These are phyloP conservation scores for Carpinus viminea DNA, from an alignment of 306 rosid species.

Conservation along the genomic window DNA sequence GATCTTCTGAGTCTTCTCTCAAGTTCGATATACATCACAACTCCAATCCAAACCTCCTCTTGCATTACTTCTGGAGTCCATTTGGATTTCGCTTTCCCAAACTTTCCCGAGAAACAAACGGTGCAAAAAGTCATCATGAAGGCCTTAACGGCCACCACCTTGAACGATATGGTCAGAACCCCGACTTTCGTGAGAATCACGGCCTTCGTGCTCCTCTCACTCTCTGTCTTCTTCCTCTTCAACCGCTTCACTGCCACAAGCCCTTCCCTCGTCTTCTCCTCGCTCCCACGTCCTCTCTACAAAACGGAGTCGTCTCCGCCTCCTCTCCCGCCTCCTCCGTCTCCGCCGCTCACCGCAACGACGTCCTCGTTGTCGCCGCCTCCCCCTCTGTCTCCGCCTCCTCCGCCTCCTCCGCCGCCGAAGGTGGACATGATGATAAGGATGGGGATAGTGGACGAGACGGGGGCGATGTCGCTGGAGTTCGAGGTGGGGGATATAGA, in stretches of 20 bases:
- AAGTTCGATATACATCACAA: too few relatives aligned
- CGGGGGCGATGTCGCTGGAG: slow-evolving; percentile 75
- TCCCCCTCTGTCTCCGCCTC: neutral
- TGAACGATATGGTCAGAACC: slow-evolving; percentile 41
- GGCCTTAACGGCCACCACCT: slow-evolving; percentile 4
- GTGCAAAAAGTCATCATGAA: slow-evolving; percentile 27
- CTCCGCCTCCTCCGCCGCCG: slow-evolving; percentile 39
- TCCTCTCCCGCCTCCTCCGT: slow-evolving; percentile 5
- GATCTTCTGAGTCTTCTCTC: neutral
- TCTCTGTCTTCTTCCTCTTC: slow-evolving; percentile 50
- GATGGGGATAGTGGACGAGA: slow-evolving; percentile 67
- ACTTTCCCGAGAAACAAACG: slow-evolving; percentile 5
- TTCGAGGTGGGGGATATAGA: slow-evolving; percentile 68
- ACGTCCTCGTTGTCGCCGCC: neutral
- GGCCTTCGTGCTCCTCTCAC: slow-evolving; percentile 45
- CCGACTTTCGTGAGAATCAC: slow-evolving; percentile 51
- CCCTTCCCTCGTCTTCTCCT: slow-evolving; percentile 33
- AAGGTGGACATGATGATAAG: slow-evolving; percentile 37
- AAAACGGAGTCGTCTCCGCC: slow-evolving; percentile 28
- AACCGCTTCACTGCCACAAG: slow-evolving; percentile 32
- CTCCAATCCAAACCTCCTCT: too few relatives aligned
- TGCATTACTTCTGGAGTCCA: too few relatives aligned
- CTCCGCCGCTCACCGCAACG: slow-evolving; percentile 3
- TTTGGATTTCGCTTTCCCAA: neutral
- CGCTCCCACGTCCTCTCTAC: slow-evolving; percentile 22